Evolutionary conservation across 306 rosid genomes (phyloP).

Genomic region (Acacia crassicarpa): DNA sequence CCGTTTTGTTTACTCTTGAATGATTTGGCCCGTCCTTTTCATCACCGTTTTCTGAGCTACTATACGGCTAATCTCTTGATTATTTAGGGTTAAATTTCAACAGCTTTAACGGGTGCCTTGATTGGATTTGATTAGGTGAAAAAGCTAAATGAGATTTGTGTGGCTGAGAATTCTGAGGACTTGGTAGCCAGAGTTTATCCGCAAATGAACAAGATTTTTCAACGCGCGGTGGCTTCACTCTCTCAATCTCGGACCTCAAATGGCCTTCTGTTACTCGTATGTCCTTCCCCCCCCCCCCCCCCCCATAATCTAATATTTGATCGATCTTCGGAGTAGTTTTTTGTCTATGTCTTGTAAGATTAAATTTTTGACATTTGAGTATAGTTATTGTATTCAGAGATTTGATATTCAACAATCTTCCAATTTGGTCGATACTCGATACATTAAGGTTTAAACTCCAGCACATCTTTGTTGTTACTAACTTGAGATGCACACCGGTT

Average conservation of each 20-base stretch:
- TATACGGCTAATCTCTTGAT: background rate
- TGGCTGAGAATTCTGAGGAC: conserved; percentile 77
- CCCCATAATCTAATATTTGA: background rate
- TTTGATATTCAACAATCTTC: background rate
- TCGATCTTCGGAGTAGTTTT: background rate
- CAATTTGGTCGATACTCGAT: background rate
- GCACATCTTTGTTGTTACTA: background rate
- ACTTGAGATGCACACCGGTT: background rate
- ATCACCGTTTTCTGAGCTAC: background rate
- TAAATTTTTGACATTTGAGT: background rate
- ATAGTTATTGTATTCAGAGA: background rate
- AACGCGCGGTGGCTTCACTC: conserved; percentile 77
- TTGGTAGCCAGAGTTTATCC: conserved; percentile 87
- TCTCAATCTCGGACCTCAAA: conserved; percentile 83
- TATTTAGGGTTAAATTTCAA: background rate
- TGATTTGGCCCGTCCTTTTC: background rate
- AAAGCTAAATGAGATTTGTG: conserved; percentile 73
- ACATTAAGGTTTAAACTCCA: background rate
- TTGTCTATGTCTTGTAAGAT: background rate
- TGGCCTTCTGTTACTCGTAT: conserved; percentile 86
- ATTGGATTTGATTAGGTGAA: conserved; percentile 53
- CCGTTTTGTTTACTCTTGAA: background rate
- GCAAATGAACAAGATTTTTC: conserved; percentile 77
- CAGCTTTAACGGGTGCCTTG: background rate
- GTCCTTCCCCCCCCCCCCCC: background rate